phyloP scores from a whole-genome alignment of 2,329 filamentous ascomycete genomes.

The Parasarocladium wereldwijsianum region DNA sequence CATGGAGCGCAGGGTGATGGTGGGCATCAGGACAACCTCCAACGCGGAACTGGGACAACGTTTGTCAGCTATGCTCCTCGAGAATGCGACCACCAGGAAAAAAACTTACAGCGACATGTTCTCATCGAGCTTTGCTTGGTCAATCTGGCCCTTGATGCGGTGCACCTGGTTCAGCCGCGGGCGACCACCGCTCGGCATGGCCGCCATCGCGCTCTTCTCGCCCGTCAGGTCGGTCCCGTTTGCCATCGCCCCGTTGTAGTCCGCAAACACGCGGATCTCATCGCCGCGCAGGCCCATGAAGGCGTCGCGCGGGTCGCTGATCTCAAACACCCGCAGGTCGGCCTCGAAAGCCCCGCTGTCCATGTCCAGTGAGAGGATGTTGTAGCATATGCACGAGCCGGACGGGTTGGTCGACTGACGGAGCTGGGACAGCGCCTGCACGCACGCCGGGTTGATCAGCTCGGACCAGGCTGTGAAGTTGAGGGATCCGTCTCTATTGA shows the following conservation, averaged over 20 bases:
- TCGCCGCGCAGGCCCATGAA: conserved; percentile 36
- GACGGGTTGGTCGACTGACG: conserved; percentile 53
- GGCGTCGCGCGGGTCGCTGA: conserved; percentile 40
- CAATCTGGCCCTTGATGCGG: conserved; percentile 39
- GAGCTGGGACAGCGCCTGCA: conserved; percentile 36
- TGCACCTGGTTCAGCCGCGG: conserved; percentile 3
- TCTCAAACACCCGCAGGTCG: conserved; percentile 59
- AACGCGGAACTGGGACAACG: conserved; percentile 36
- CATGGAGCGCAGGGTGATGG: conserved; percentile 49
- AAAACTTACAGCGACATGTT: conserved; percentile 45
- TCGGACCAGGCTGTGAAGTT: conserved; percentile 42
- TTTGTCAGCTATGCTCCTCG: background rate
- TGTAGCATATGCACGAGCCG: conserved; percentile 71
- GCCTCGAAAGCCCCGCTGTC: conserved; percentile 58
- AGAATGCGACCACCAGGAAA: background rate
- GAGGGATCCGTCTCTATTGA: conserved; percentile 28
- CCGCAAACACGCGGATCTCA: conserved; percentile 39
- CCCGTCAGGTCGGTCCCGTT: conserved; percentile 12
- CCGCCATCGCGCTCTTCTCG: conserved; percentile 10
- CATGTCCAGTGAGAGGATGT: conserved; percentile 56
- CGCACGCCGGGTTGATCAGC: conserved; percentile 44
- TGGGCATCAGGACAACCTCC: conserved; percentile 50
- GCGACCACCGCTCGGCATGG: background rate
- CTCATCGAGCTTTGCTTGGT: conserved; percentile 35
- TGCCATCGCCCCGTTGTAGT: conserved; percentile 27